A percentile compares a stretch with the other conserved stretches of the same genome.
Evolutionary conservation across 371 early-diverging fungal species (phyloP).

Genomic region (Mortierella sp.): DNA sequence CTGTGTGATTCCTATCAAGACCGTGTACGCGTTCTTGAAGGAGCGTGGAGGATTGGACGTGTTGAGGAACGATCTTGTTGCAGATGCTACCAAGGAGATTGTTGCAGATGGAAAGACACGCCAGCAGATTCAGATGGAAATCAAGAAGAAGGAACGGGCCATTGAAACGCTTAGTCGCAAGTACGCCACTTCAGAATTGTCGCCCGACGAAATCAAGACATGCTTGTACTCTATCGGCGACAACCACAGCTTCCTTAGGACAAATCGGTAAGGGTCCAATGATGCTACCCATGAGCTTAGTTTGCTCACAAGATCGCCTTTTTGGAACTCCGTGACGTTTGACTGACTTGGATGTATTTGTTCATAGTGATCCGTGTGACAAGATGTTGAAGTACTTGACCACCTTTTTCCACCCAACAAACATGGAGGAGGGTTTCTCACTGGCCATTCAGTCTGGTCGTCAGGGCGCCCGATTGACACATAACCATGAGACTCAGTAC

Average conservation of each 20-base stretch:
- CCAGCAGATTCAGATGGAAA: conserved; percentile 83
- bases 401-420: conserved; percentile 68
- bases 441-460: conserved; percentile 87
- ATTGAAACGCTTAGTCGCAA: conserved; percentile 86
- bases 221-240: conserved; percentile 96
- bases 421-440: conserved; percentile 67
- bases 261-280: conserved; percentile 77
- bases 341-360: background rate
- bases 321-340: background rate
- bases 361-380: conserved; percentile 90
- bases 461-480: conserved; percentile 90
- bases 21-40: conserved; percentile 83
- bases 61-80: conserved; percentile 83
- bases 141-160: conserved; percentile 90
- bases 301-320: too few relatives aligned
- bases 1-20: conserved; percentile 86
- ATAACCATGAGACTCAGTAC: conserved; percentile 92
- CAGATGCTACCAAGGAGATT: conserved; percentile 92
- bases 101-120: conserved; percentile 82
- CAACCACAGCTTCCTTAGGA: conserved; percentile 92
- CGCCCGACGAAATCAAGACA: conserved; percentile 82
- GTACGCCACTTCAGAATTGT: conserved; percentile 69
- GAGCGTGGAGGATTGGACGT: conserved; percentile 71
- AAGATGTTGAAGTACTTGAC: conserved; percentile 87
- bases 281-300: too few relatives aligned